phyloP scores from a whole-genome alignment of 768 basidiomycete species.

The Leccinum uliginosum region DNA sequence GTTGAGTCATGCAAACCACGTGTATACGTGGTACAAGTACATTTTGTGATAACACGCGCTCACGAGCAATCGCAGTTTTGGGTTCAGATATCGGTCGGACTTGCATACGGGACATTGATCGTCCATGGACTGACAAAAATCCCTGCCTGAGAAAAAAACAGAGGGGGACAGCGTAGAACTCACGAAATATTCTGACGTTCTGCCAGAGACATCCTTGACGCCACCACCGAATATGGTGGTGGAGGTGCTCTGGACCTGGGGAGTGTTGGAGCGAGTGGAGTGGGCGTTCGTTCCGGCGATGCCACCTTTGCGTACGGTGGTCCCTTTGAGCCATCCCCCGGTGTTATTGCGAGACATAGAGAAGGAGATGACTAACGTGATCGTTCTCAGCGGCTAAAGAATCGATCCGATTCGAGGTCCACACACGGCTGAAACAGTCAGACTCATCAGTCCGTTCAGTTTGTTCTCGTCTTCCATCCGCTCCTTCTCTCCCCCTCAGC shows the following conservation, averaged over 20 bases:
- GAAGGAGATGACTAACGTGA: neutral
- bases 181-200: slow-evolving; percentile 79
- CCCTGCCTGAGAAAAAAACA: slow-evolving; percentile 9
- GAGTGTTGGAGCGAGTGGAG: slow-evolving; percentile 59
- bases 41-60: slow-evolving; percentile 99
- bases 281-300: slow-evolving; percentile 36
- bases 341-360: slow-evolving; percentile 30
- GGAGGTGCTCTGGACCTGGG: slow-evolving; percentile 68
- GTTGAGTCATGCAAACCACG: slow-evolving; percentile 8
- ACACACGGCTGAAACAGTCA: slow-evolving; percentile 1
- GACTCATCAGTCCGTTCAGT: slow-evolving; percentile 11
- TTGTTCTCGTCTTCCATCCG: neutral
- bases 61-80: slow-evolving; percentile 88
- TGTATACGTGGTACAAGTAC: slow-evolving; percentile 38
- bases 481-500: neutral
- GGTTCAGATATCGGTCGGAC: slow-evolving; percentile 93
- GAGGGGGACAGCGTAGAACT: slow-evolving; percentile 27
- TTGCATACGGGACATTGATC: slow-evolving; percentile 98
- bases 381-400: slow-evolving; percentile 6
- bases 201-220: slow-evolving; percentile 80
- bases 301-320: slow-evolving; percentile 67
- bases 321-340: slow-evolving; percentile 64
- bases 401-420: slow-evolving; percentile 9
- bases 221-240: slow-evolving; percentile 75
- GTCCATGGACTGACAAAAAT: slow-evolving; percentile 61